Evolutionary conservation across 164 flowering plant genomes (phyloP), one percentile per base, ranked within the genome.

Genomic region (Paratinospora sagittata): DNA sequence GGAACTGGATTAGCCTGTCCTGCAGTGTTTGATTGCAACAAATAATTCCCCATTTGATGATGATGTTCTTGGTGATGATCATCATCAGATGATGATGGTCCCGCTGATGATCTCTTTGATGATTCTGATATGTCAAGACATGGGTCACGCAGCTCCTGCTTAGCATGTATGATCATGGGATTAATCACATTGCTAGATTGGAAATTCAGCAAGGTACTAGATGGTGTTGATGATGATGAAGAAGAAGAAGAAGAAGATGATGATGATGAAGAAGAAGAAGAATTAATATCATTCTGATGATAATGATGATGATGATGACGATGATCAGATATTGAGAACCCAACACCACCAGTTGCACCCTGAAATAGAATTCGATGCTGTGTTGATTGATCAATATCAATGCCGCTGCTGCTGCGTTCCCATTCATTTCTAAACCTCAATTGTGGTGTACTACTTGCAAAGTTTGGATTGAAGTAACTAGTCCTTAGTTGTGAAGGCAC

Each of bases 11-110:
- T 72, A n/a, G n/a, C n/a, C 26, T 82, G 90, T 63, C 77, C 80
- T 0, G 83, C n/a, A n/a, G n/a, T n/a, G n/a, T n/a, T n/a, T n/a
- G 91, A 77, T 74, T 85, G 92, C 75, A 86, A 17, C 78, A 89
- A 67, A 63, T 92, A 90, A 64, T 74, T 84, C 0, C 92, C 93
- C 79, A 88, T 72, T 71, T 87, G 88, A 8, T 80, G 82, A 19
- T 77, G 83, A n/a, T n/a, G n/a, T n/a, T 72, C 65, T 6, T 49
- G 81, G 24, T 8, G 84, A 83, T 33, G 78, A 82, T 67, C 87
- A 88, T 23, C 73, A 52, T 57, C 86, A 16, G 58, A n/a, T 52
- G n/a, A n/a, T 4, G n/a, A 16, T 52, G 58, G 19, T n/a, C 68
- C 13, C 87, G 69, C 70, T 84, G 34, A 19, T 21, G 19, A 13